These are phyloP conservation scores for Mastigamoeba balamuthi DNA, from an alignment of 78 protist genomes.

Conservation along the genomic window DNA sequence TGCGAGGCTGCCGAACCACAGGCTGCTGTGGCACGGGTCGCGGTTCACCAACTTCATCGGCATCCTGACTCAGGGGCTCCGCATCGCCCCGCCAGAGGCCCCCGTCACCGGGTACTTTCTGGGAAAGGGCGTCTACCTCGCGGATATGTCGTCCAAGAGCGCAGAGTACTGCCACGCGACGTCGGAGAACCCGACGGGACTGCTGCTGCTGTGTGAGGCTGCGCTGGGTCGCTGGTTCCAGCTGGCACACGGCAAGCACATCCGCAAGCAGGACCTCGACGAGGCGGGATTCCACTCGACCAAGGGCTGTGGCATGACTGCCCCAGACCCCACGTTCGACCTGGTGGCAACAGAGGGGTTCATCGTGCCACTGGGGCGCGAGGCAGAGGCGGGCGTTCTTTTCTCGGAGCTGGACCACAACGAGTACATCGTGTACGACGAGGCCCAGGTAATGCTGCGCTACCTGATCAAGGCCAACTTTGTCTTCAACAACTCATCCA, in stretches of 20 bases:
- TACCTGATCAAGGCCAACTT: not conserved
- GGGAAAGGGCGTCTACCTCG: slow-evolving; percentile 70
- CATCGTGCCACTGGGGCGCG: slow-evolving; percentile 1
- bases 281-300: slow-evolving; percentile 23
- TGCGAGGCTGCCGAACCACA: not conserved
- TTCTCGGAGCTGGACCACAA: slow-evolving; percentile 28
- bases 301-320: slow-evolving; percentile 5
- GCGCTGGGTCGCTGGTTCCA: slow-evolving; percentile 25
- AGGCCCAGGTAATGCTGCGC: slow-evolving; percentile 14
- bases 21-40: slow-evolving; percentile 45
- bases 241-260: slow-evolving; percentile 2
- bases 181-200: not conserved
- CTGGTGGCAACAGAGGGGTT: not conserved
- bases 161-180: slow-evolving; percentile 51
- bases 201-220: slow-evolving; percentile 52
- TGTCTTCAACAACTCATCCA: too few relatives aligned
- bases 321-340: not conserved
- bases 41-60: slow-evolving; percentile 33
- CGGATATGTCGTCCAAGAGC: slow-evolving; percentile 37
- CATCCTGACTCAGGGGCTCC: slow-evolving; percentile 40
- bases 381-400: not conserved
- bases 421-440: slow-evolving; percentile 65
- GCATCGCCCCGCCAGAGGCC: slow-evolving; percentile 63
- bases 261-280: not conserved
- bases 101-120: slow-evolving; percentile 47